phyloP scores from a whole-genome alignment of 2,329 filamentous ascomycete species.

The Talaromyces sp. region DNA sequence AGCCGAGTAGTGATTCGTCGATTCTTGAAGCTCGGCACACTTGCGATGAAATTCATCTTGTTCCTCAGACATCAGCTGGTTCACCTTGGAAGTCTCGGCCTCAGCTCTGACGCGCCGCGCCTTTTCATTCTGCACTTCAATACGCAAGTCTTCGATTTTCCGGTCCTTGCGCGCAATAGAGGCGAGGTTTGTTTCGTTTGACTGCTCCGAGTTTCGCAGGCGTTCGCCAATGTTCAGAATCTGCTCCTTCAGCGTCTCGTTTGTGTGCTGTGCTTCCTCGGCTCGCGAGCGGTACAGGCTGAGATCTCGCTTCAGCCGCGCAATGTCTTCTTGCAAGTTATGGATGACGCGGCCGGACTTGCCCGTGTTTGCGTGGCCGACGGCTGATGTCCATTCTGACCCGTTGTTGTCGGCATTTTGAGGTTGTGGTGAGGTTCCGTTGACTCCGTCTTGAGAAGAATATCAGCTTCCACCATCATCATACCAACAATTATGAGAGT shows the following conservation, averaged over 20 bases:
- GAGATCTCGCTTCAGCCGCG: slow-evolving; percentile 42
- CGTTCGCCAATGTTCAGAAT: slow-evolving; percentile 41
- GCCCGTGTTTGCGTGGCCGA: slow-evolving; percentile 44
- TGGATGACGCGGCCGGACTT: slow-evolving; percentile 48
- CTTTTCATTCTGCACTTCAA: slow-evolving; percentile 38
- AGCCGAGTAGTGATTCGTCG: slow-evolving; percentile 30
- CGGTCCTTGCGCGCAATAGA: slow-evolving; percentile 43
- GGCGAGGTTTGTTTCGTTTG: slow-evolving; percentile 41
- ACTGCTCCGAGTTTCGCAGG: slow-evolving; percentile 40
- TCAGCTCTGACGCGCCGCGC: slow-evolving; percentile 36
- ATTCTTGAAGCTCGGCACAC: slow-evolving; percentile 32
- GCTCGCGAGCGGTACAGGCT: slow-evolving; percentile 38
- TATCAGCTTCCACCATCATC: background rate
- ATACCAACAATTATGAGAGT: background rate
- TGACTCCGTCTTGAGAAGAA: slow-evolving; percentile 7
- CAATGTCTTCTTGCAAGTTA: slow-evolving; percentile 45
- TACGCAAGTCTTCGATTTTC: slow-evolving; percentile 41
- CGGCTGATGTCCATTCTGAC: slow-evolving; percentile 44
- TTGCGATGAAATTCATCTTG: slow-evolving; percentile 35
- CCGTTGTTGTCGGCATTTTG: slow-evolving; percentile 23
- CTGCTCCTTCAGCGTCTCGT: slow-evolving; percentile 41
- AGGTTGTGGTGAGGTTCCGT: slow-evolving; percentile 20
- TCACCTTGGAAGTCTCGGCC: slow-evolving; percentile 29
- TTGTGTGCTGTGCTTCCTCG: slow-evolving; percentile 42
- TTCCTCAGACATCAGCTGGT: slow-evolving; percentile 33